Evolutionary conservation across 768 basidiomycete species (phyloP), one percentile per base, ranked within the genome.

Genomic region (Macrolepiota dolichaula): DNA sequence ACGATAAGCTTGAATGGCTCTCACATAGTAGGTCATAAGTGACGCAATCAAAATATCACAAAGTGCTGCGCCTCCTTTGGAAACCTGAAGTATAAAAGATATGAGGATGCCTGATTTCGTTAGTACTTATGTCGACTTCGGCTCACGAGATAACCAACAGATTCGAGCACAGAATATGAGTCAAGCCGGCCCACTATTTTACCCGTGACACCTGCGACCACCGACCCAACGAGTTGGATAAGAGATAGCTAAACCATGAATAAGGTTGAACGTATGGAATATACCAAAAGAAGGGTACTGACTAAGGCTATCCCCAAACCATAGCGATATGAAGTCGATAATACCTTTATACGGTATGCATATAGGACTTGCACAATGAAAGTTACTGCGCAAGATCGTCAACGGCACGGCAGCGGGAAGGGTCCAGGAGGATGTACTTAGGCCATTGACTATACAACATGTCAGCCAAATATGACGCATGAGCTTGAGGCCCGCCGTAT

Each of bases 301-400:
- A 49, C 47, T 11, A 49, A 49, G 47, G 47, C 47, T 12, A 49
- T 49, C 11, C 47, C 22, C 4, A 27, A 25, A 24, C 47, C 47
- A 22, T 22, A 49, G 9, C 4, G 17, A 9, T 50, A 50, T 2
- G 62, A 67, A 64, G 57, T 56, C 3, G 70, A 70, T 19, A 72
- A 63, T 13, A 73, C 59, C 27, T 62, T 63, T 22, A 72, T 67
- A 12, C 71, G 66, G 47, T 72, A 70, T 29, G 70, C 70, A 65
- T 69, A 72, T 32, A 65, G 68, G 44, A 68, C 62, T 57, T 71
- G 70, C 11, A 70, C 69, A 13, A 68, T 66, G 53, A 68, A 70
- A 12, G 65, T 65, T 12, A 69, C 71, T 72, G 42, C n/a, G 22
- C 5, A 35, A 17, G 10, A 15, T 3, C 29, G 27, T 27, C 22